Percentiles rank a stretch among this genome's conserved stretches.
Evolutionary conservation across 2,329 filamentous ascomycete species (phyloP).

Genomic region (Diaporthe sp.): DNA sequence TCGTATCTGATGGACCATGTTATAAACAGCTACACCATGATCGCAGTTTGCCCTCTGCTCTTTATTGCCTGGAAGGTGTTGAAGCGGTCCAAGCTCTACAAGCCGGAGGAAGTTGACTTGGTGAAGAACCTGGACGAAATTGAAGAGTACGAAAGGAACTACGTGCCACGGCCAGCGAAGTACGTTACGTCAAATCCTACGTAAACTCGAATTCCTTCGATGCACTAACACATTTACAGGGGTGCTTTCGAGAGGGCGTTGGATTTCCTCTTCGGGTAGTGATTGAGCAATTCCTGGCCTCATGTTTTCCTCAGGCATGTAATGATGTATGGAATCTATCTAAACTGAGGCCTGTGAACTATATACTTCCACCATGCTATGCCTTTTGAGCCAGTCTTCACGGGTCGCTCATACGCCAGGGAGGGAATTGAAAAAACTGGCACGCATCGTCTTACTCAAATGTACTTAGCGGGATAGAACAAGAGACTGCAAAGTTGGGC

Average conservation of each 20-base stretch:
- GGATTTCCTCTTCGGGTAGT: constrained; percentile 45
- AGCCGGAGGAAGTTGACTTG: constrained; percentile 71
- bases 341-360: neutral
- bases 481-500: constrained; percentile 65
- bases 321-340: neutral
- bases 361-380: neutral
- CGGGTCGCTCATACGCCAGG: neutral
- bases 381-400: neutral
- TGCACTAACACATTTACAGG: constrained; percentile 31
- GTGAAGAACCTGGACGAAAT: constrained; percentile 72
- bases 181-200: neutral
- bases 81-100: constrained; percentile 69
- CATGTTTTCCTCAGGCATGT: neutral
- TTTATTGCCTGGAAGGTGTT: constrained; percentile 76
- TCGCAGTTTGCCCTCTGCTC: constrained; percentile 54
- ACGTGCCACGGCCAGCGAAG: constrained; percentile 40
- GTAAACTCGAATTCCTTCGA: neutral
- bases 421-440: neutral
- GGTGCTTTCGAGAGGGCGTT: constrained; percentile 41
- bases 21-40: constrained; percentile 47
- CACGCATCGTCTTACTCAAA: constrained; percentile 49
- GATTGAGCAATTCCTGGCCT: neutral
- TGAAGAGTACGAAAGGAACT: constrained; percentile 56
- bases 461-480: constrained; percentile 61
- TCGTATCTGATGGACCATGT: constrained; percentile 9